Evolutionary conservation across 208 protist genomes (phyloP).

Genomic region (Acanthamoeba triangularis): DNA sequence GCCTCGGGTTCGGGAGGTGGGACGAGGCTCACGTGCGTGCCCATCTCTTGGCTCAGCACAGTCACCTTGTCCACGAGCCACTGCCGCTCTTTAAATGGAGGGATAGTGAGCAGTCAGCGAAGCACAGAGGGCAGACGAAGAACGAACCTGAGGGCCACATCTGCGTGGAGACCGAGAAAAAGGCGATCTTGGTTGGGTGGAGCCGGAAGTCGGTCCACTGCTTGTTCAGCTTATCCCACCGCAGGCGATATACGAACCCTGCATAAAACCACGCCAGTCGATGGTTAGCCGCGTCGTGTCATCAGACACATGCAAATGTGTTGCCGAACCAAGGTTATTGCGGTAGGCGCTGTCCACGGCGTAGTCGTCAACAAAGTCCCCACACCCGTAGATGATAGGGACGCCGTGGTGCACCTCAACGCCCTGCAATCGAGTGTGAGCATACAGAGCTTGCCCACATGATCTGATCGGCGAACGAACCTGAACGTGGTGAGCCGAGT

Average conservation of each 20-base stretch:
- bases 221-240: background rate
- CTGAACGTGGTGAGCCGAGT: conserved; percentile 49
- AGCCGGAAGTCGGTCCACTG: conserved; percentile 14
- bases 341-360: conserved; percentile 11
- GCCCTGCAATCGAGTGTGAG: background rate
- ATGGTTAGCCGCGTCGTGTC: too few relatives aligned
- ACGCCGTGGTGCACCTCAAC: background rate
- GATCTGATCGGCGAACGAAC: background rate
- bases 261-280: too few relatives aligned
- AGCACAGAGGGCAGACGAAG: too few relatives aligned
- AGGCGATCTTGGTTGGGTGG: background rate
- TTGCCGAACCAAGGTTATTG: conserved; percentile 1
- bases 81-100: too few relatives aligned
- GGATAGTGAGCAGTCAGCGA: too few relatives aligned
- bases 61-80: conserved; percentile 26
- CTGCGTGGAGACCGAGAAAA: conserved; percentile 2
- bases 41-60: background rate
- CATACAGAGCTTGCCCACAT: background rate
- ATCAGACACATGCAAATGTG: background rate
- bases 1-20: too few relatives aligned
- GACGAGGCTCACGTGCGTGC: background rate
- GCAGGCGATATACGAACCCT: conserved; percentile 18
- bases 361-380: conserved; percentile 58
- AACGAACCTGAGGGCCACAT: background rate
- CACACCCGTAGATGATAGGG: conserved; percentile 41